Evolutionary conservation across 352 stramenopile species (phyloP).

Genomic region (Thalassiosira mediterranea): DNA sequence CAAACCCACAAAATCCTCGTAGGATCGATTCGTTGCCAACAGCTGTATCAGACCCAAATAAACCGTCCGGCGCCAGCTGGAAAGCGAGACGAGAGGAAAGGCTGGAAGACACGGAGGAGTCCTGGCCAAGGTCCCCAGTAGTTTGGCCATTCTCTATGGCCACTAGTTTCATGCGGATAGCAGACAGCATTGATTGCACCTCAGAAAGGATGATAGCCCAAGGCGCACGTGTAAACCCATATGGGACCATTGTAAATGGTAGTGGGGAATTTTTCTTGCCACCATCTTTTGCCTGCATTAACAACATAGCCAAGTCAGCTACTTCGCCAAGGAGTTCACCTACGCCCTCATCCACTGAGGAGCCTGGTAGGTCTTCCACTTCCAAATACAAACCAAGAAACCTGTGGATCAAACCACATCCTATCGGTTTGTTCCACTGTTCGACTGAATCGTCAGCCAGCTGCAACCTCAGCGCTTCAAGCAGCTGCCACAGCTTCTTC

Average conservation of each 20-base stretch:
- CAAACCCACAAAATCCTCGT: constrained; percentile 43
- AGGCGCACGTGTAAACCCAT: constrained; percentile 26
- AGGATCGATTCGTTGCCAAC: constrained; percentile 49
- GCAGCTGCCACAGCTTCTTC: constrained; percentile 32
- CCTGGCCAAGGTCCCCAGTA: constrained; percentile 7
- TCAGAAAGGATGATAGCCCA: constrained; percentile 30
- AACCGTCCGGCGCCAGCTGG: constrained; percentile 25
- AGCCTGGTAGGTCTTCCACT: constrained; percentile 35
- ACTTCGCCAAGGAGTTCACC: background rate
- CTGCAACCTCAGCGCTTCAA: constrained; percentile 37
- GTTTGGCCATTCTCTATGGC: constrained; percentile 39
- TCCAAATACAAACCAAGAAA: constrained; percentile 35
- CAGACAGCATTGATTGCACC: constrained; percentile 27
- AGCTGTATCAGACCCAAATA: constrained; percentile 28
- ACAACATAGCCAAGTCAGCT: constrained; percentile 2
- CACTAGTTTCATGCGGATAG: constrained; percentile 46
- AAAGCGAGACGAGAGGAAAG: constrained; percentile 37
- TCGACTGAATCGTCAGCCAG: constrained; percentile 32
- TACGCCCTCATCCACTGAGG: constrained; percentile 9
- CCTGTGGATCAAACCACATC: constrained; percentile 42
- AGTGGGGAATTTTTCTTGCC: constrained; percentile 1
- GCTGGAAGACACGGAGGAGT: too few species aligned
- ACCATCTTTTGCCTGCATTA: background rate
- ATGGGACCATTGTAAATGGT: constrained; percentile 31
- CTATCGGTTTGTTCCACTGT: constrained; percentile 38